Base-by-base conservation (phyloP, 1,284 basidiomycete genomes). In the Vanrija sp. region DNA sequence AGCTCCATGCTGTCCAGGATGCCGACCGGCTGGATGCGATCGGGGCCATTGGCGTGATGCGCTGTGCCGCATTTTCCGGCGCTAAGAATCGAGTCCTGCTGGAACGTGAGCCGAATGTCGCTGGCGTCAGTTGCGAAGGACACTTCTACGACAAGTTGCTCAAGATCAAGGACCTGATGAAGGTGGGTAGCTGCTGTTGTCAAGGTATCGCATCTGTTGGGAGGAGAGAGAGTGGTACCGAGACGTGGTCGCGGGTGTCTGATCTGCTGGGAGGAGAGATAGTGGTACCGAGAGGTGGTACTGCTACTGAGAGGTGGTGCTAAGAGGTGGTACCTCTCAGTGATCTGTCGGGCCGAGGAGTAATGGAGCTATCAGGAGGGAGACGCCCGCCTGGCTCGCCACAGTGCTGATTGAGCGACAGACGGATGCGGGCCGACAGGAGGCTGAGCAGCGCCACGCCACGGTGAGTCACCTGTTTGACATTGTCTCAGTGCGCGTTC, bases 11-110 rank as follows among this genome's bases (percentile, higher is more conserved):
- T 57, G 90, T 95, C 0, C 91, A 94, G 71, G 93, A 97, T 70
- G 91, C 91, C 0, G 93, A 96, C 69, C 80, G 92, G 41, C 75
- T 97, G 15, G 93, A 97, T 70, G 89, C 90, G 1, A 92, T 97
- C 45, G 93, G 93, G 2, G 88, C 87, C 6, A 87, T 95, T 57
- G 92, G 90, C 3, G 83, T 96, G 57, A 76, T 96, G 78, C 82
- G 93, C 1, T 93, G 88, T 65, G 84, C 89, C 2, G 91, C 92
- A 1, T 96, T 84, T 68, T 88, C 83, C 54, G 82, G 85, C 10
- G 81, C 79, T 0, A 53, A 51, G 23, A 58, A 56, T 38, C 47
- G 60, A 10, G 44, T 45, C 15, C 53, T 64, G n/a, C n/a, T 39
- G 31, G 31, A 31, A 14, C 4, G 15, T 9, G 31, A 31, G 31